Conservation (phyloP, 164 flowering plant species). For the Annona cherimola region DNA sequence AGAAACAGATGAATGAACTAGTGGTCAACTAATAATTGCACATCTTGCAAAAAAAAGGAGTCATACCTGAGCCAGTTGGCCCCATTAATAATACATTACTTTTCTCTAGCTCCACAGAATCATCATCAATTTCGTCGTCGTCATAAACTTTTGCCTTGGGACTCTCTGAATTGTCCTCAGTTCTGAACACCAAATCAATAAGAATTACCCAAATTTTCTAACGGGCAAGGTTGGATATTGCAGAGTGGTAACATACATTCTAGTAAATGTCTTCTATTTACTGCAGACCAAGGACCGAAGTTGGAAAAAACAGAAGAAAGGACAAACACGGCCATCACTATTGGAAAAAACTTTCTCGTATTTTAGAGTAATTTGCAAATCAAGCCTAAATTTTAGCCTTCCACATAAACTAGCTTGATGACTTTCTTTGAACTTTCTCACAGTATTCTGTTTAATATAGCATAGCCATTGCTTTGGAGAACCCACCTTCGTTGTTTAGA, state of each 20-base stretch:
- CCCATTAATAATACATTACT: conserved; percentile 98
- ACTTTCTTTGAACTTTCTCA: too few relatives aligned
- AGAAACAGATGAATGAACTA: background rate
- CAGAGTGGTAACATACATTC: too few relatives aligned
- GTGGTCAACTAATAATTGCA: background rate
- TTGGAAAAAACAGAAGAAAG: background rate
- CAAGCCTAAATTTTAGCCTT: too few relatives aligned
- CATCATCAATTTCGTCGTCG: conserved; percentile 30
- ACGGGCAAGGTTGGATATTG: background rate
- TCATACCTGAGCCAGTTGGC: conserved; percentile 93
- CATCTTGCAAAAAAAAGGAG: background rate
- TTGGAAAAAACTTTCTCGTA: too few relatives aligned
- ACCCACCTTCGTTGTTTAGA: too few relatives aligned
- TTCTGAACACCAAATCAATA: conserved; percentile 39
- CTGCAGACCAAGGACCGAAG: background rate
- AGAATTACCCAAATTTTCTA: conserved; percentile 4
- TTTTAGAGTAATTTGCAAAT: too few relatives aligned
- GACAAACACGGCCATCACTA: background rate
- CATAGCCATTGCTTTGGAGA: too few relatives aligned
- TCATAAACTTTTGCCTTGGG: conserved; percentile 33
- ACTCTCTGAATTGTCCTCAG: conserved; percentile 53
- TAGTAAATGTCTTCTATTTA: too few relatives aligned
- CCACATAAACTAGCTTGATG: too few relatives aligned
- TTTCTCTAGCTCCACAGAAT: conserved; percentile 78
- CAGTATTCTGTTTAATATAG: too few relatives aligned